Conservation (phyloP, 208 protist species). For the Wallacemonas sp. region DNA sequence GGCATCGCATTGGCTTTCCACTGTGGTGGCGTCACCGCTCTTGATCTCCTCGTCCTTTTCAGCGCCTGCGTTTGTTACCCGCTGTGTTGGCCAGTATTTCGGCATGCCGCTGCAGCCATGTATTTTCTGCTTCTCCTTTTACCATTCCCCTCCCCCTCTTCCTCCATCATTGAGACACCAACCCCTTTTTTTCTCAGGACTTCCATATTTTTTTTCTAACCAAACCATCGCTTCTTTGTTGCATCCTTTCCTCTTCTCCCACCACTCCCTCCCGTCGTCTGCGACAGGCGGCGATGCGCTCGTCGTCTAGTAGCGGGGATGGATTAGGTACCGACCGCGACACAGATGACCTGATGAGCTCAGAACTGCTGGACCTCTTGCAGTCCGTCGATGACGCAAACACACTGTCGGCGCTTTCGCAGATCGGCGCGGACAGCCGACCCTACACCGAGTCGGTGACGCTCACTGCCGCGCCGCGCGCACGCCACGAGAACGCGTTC, state of each 20-base stretch:
- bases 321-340: not conserved
- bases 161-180: not conserved
- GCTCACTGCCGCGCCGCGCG: not conserved
- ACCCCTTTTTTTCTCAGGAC: not conserved
- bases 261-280: too few species aligned
- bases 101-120: not conserved
- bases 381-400: constrained; percentile 21
- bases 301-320: not conserved
- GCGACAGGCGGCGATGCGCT: not conserved
- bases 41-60: too few species aligned
- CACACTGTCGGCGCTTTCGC: constrained; percentile 7
- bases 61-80: too few species aligned
- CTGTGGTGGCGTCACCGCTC: too few species aligned
- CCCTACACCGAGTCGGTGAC: not conserved
- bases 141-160: not conserved
- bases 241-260: too few species aligned
- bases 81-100: too few species aligned
- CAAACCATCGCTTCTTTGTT: too few species aligned
- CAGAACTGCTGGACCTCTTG: constrained; percentile 38
- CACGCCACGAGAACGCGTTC: constrained; percentile 16
- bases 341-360: constrained; percentile 4
- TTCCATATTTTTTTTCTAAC: constrained; percentile 17
- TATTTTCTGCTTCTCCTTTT: too few species aligned
- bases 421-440: not conserved
- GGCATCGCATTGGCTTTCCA: too few species aligned